Percentiles rank a stretch among this genome's conserved stretches.
phyloP scores from a whole-genome alignment of 1,284 basidiomycete genomes.

The Cystobasidiaceae sp. region DNA sequence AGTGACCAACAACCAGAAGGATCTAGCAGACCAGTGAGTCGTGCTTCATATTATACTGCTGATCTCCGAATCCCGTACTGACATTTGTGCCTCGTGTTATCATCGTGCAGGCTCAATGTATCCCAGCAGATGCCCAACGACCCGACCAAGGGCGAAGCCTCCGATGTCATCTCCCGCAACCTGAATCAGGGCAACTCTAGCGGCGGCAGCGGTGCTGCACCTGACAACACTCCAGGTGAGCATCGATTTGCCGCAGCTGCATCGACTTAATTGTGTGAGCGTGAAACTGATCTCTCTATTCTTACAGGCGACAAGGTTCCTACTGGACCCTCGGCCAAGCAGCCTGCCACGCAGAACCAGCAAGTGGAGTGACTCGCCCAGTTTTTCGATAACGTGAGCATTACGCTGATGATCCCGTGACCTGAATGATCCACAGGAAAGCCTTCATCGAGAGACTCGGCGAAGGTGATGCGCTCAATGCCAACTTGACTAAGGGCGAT shows the following conservation, averaged over 20 bases:
- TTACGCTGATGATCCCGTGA: too few relatives aligned
- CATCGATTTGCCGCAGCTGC: too few relatives aligned
- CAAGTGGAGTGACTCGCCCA: too few relatives aligned
- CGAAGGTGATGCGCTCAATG: not conserved
- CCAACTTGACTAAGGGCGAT: not conserved
- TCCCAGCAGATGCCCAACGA: not conserved
- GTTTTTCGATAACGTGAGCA: too few relatives aligned
- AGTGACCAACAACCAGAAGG: conserved; percentile 10
- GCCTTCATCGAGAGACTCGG: not conserved
- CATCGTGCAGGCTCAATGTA: not conserved
- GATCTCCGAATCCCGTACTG: not conserved
- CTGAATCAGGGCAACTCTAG: not conserved
- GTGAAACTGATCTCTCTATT: not conserved
- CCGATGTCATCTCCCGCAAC: conserved; percentile 1
- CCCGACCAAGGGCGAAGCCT: not conserved
- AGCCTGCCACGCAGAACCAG: conserved; percentile 5
- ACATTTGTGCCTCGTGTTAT: not conserved
- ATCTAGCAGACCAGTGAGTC: conserved; percentile 1
- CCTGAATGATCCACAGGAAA: too few relatives aligned
- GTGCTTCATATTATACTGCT: not conserved
- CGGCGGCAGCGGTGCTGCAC: not conserved
- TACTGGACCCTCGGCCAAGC: conserved; percentile 1
- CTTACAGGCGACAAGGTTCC: not conserved
- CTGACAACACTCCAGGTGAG: not conserved
- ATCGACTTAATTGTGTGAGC: not conserved